Evolutionary conservation across 768 basidiomycete genomes (phyloP).

Genomic region (Candolleomyces eurysporus): DNA sequence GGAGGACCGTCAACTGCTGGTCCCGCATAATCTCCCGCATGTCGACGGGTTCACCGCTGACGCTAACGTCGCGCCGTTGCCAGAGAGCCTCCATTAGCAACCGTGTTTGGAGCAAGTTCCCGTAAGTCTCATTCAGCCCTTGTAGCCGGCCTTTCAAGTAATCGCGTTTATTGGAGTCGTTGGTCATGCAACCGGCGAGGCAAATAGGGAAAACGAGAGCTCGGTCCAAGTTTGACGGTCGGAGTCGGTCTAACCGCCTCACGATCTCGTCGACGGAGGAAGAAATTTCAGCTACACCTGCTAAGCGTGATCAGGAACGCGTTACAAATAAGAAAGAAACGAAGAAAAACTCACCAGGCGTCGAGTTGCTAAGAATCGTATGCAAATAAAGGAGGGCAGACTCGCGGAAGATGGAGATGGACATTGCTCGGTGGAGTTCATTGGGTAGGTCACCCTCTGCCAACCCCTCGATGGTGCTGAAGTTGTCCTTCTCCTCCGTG

Average conservation of each 20-base stretch:
- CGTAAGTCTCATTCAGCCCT: constrained; percentile 53
- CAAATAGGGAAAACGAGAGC: constrained; percentile 71
- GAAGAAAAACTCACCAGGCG: constrained; percentile 53
- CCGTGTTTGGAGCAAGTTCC: constrained; percentile 56
- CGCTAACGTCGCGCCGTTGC: constrained; percentile 60
- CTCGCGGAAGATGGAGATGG: constrained; percentile 63
- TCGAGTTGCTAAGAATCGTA: constrained; percentile 64
- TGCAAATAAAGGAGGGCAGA: constrained; percentile 66
- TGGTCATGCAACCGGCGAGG: constrained; percentile 71
- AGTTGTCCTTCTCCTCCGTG: constrained; percentile 29
- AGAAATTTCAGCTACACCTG: constrained; percentile 72
- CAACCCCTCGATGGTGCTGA: constrained; percentile 28
- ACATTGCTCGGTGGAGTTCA: constrained; percentile 46
- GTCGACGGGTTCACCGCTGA: constrained; percentile 50
- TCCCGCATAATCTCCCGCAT: constrained; percentile 61
- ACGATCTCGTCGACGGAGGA: constrained; percentile 54
- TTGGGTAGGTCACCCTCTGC: constrained; percentile 29
- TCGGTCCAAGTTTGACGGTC: constrained; percentile 61
- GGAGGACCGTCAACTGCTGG: constrained; percentile 43
- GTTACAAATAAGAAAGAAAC: neutral
- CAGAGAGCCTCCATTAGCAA: constrained; percentile 67
- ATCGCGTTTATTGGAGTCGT: constrained; percentile 56
- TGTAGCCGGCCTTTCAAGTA: constrained; percentile 58
- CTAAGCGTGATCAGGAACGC: constrained; percentile 4
- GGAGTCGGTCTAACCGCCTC: constrained; percentile 51